phyloP scores from a whole-genome alignment of 176 grass and related monocot genomes.

The Zea mays region Zm-B73-REFERENCE-NAM-5.0 NC_050096.1:279867501-279868000 shows the following conservation, averaged over 20 bases:
- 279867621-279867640: not conserved
- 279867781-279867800: not conserved
- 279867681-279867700: not conserved
- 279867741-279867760: not conserved
- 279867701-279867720: constrained; percentile 8
- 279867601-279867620: not conserved
- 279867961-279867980: constrained; percentile 60
- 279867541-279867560: not conserved
- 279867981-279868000: constrained; percentile 96
- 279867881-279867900: constrained; percentile 76
- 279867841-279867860: not conserved
- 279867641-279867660: not conserved
- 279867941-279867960: constrained; percentile 74
- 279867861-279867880: constrained; percentile 72
- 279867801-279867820: not conserved
- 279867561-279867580: not conserved
- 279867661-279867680: not conserved
- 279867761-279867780: not conserved
- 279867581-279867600: not conserved
- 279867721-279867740: constrained; percentile 35
- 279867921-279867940: constrained; percentile 51
- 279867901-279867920: constrained; percentile 75
- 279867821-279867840: not conserved
- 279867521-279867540: not conserved
- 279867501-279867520: not conserved